Evolutionary conservation across 371 early-diverging fungal species (phyloP).

Genomic region (Cokeromyces recurvatus): DNA sequence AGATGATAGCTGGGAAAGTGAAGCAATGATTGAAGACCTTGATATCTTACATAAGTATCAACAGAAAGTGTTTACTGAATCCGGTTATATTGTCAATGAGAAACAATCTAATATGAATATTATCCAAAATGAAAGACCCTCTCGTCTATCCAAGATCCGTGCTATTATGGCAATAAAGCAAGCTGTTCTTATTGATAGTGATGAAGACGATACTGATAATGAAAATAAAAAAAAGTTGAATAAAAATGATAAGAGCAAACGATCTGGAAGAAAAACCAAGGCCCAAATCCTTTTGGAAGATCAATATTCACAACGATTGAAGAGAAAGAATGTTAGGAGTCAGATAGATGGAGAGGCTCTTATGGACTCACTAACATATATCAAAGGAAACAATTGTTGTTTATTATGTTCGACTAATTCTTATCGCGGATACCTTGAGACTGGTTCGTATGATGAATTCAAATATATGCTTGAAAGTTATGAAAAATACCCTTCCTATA

Average conservation of each 20-base stretch:
- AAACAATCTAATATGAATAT: background rate
- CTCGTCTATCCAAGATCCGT: constrained; percentile 27
- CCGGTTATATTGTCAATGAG: constrained; percentile 7
- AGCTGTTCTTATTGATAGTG: background rate
- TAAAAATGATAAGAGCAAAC: background rate
- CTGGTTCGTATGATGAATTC: constrained; percentile 14
- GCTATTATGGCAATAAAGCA: constrained; percentile 25
- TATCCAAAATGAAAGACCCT: background rate
- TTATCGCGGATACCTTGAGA: constrained; percentile 23
- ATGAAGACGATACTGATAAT: constrained; percentile 5
- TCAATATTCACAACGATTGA: constrained; percentile 7
- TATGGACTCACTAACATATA: background rate
- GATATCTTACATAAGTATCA: constrained; percentile 6
- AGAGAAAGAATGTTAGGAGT: constrained; percentile 15
- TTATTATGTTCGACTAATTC: constrained; percentile 19
- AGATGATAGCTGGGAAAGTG: constrained; percentile 7
- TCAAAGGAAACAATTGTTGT: constrained; percentile 28
- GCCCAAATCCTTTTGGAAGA: constrained; percentile 9
- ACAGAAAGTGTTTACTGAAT: constrained; percentile 7
- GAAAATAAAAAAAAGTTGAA: constrained; percentile 1
- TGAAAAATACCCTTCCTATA: constrained; percentile 19
- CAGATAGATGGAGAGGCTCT: constrained; percentile 1
- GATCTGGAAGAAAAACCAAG: constrained; percentile 7
- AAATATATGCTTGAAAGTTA: constrained; percentile 10
- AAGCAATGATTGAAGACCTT: background rate